phyloP scores from a whole-genome alignment of 2,329 filamentous ascomycete genomes.

The Colletotrichum orbiculare region DNA sequence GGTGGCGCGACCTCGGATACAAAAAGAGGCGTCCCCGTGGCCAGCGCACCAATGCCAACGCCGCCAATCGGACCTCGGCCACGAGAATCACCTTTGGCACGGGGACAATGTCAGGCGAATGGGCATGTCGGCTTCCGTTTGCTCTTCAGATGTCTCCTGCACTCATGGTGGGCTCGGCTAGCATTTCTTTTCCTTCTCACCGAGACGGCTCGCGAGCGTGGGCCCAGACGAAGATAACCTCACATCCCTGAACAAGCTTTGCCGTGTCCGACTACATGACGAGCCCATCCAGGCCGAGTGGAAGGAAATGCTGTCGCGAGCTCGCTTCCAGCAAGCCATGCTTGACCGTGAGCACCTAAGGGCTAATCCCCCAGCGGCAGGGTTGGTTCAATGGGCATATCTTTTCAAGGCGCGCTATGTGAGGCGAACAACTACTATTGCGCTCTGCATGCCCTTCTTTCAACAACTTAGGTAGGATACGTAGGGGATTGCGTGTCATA shows the following conservation, averaged over 20 bases:
- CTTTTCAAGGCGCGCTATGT: constrained; percentile 58
- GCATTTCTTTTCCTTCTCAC: constrained; percentile 57
- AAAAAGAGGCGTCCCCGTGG: constrained; percentile 44
- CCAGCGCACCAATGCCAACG: constrained; percentile 44
- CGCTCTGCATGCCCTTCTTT: constrained; percentile 44
- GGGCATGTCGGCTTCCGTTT: constrained; percentile 59
- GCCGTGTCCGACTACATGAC: constrained; percentile 54
- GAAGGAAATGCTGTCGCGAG: too few species aligned
- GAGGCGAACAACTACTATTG: constrained; percentile 51
- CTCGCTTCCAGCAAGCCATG: constrained; percentile 55
- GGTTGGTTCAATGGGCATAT: constrained; percentile 57
- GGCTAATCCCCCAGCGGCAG: constrained; percentile 51
- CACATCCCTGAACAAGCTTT: constrained; percentile 49
- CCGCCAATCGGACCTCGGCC: constrained; percentile 43
- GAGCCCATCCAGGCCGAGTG: constrained; percentile 57
- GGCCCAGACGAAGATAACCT: constrained; percentile 53
- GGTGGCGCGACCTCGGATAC: constrained; percentile 50
- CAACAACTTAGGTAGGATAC: constrained; percentile 37
- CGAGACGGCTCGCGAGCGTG: constrained; percentile 56
- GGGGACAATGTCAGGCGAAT: constrained; percentile 51
- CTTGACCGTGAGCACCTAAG: constrained; percentile 50
- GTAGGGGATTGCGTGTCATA: background rate
- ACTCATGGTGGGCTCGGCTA: constrained; percentile 53
- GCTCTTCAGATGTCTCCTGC: constrained; percentile 56
- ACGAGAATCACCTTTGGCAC: constrained; percentile 63